A percentile compares a stretch with the other conserved stretches of the same genome.
phyloP scores from a whole-genome alignment of 2,329 filamentous ascomycete species.

The Scopulariopsis brevicaulis region DNA sequence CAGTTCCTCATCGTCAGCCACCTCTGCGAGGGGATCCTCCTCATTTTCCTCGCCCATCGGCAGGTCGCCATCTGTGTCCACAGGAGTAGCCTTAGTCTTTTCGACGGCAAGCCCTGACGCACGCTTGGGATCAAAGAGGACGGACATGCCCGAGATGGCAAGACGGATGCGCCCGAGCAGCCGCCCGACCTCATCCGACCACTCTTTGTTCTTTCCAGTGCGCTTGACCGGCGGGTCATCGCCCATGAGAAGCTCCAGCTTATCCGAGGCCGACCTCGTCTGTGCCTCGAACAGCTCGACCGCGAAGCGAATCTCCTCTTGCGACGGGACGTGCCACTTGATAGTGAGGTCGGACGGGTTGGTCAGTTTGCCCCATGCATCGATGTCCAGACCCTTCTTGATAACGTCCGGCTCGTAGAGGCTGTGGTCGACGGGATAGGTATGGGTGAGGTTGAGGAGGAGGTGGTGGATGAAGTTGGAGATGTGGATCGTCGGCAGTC shows the following conservation, averaged over 20 bases:
- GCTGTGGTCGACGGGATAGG: conserved; percentile 81
- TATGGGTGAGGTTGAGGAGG: conserved; percentile 85
- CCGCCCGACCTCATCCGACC: conserved; percentile 92
- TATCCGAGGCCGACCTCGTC: conserved; percentile 61
- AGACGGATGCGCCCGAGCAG: conserved; percentile 80
- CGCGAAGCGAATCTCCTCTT: conserved; percentile 77
- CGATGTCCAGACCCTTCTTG: conserved; percentile 57
- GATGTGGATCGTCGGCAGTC: conserved; percentile 87
- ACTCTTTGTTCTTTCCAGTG: conserved; percentile 94
- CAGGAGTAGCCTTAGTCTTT: conserved; percentile 37
- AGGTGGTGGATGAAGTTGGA: conserved; percentile 98
- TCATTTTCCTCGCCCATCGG: conserved; percentile 33
- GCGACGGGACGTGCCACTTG: conserved; percentile 78
- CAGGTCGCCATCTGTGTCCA: conserved; percentile 43
- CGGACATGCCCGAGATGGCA: conserved; percentile 82
- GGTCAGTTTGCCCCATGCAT: conserved; percentile 77
- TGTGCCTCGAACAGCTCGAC: conserved; percentile 82
- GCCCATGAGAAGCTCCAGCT: conserved; percentile 69
- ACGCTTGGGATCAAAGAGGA: conserved; percentile 73
- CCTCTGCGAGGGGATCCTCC: conserved; percentile 46
- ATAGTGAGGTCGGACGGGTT: conserved; percentile 68
- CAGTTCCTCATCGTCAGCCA: conserved; percentile 68
- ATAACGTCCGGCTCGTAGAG: conserved; percentile 75
- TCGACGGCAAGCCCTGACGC: conserved; percentile 42
- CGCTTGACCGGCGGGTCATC: conserved; percentile 73